Conservation (phyloP, 768 basidiomycete genomes). For the Amanita inopinata region DNA sequence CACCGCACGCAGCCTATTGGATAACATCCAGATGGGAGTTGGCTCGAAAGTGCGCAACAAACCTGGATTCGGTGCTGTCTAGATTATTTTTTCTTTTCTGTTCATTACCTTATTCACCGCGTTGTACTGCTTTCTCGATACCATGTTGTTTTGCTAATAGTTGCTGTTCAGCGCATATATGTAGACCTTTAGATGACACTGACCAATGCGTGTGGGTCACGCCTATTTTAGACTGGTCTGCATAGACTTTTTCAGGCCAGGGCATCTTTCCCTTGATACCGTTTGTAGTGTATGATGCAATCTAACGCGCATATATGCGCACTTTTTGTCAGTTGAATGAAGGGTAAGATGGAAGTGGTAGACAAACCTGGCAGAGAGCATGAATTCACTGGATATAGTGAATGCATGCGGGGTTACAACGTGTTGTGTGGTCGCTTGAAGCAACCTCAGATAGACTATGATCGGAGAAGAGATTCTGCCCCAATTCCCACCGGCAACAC, state of each 20-base stretch:
- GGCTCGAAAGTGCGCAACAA: slow-evolving; percentile 7
- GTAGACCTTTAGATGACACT: neutral
- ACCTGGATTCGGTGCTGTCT: slow-evolving; percentile 6
- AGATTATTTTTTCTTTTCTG: slow-evolving; percentile 4
- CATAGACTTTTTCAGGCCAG: neutral
- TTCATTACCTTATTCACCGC: slow-evolving; percentile 4
- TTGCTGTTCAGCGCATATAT: neutral
- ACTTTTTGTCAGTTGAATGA: neutral
- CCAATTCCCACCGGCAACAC: no score
- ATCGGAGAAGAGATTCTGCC: no score
- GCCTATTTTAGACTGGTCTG: neutral
- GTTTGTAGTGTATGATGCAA: slow-evolving; percentile 3
- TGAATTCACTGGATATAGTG: no score
- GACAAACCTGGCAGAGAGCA: neutral
- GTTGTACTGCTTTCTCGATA: slow-evolving; percentile 5
- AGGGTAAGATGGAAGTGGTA: neutral
- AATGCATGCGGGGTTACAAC: no score
- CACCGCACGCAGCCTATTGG: slow-evolving; percentile 4
- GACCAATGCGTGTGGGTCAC: neutral
- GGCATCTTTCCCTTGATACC: neutral
- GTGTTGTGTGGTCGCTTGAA: no score
- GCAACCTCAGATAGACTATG: neutral
- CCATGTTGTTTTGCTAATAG: slow-evolving; percentile 8
- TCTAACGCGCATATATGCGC: neutral
- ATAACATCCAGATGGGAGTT: slow-evolving; percentile 5